phyloP scores from a whole-genome alignment of 257 asterid genomes.

The Primulina huaijiensis region DNA sequence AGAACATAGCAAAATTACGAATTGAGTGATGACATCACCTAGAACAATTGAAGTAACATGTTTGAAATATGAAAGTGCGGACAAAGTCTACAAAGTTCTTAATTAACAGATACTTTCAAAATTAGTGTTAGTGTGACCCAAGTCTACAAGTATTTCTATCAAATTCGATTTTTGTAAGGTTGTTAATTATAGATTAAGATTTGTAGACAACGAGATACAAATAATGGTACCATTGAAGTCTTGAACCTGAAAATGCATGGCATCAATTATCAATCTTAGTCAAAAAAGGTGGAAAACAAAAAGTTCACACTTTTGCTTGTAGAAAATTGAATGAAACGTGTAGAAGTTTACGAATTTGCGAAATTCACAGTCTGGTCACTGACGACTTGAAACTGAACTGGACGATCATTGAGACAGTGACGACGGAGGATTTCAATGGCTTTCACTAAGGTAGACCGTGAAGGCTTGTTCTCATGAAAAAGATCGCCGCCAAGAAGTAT shows the following conservation, averaged over 20 bases:
- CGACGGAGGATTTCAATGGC: conserved; percentile 90
- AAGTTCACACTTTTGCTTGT: not conserved
- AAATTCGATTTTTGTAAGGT: not conserved
- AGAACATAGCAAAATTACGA: conserved; percentile 21
- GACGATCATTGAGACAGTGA: conserved; percentile 78
- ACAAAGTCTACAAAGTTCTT: conserved; percentile 1
- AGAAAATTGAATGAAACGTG: conserved; percentile 3
- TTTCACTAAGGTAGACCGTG: conserved; percentile 90
- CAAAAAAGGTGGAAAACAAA: conserved; percentile 9
- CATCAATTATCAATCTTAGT: not conserved
- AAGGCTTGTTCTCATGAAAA: conserved; percentile 97
- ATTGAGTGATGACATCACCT: conserved; percentile 15
- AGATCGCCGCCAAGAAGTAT: conserved; percentile 96
- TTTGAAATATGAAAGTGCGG: not conserved
- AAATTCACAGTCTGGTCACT: conserved; percentile 96
- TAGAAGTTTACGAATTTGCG: conserved; percentile 66
- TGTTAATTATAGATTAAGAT: conserved; percentile 1
- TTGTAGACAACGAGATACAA: conserved; percentile 3
- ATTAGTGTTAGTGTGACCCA: not conserved
- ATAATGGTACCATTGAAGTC: not conserved
- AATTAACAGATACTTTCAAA: not conserved
- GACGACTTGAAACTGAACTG: conserved; percentile 93
- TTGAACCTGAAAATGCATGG: not conserved
- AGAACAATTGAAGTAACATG: conserved; percentile 3
- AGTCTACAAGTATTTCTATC: not conserved